Conservation (phyloP, 2,329 filamentous ascomycete species). For the Setomelanomma holmii region DNA sequence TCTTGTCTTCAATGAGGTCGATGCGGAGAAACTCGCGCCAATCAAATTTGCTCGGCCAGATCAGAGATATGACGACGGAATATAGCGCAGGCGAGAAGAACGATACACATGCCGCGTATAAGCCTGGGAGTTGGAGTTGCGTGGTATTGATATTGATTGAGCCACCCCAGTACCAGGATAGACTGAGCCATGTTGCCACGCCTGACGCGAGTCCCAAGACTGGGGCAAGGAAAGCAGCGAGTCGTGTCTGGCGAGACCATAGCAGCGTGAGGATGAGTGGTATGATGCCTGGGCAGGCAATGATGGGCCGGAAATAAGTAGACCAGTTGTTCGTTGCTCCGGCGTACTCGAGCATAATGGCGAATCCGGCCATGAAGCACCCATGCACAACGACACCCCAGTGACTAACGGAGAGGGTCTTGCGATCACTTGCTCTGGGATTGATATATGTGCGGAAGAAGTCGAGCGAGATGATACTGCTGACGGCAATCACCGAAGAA, state of each 20-base stretch:
- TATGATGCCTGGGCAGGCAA: constrained; percentile 82
- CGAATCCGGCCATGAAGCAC: constrained; percentile 76
- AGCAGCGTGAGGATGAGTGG: constrained; percentile 79
- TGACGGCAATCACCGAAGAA: constrained; percentile 67
- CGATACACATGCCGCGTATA: constrained; percentile 78
- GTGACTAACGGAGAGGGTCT: constrained; percentile 80
- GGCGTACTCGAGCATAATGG: constrained; percentile 66
- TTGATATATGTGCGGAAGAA: constrained; percentile 87
- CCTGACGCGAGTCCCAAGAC: constrained; percentile 11
- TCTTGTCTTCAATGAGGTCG: constrained; percentile 15
- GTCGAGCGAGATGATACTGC: constrained; percentile 85
- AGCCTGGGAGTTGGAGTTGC: constrained; percentile 77
- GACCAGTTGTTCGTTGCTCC: constrained; percentile 74
- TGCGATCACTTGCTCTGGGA: constrained; percentile 73
- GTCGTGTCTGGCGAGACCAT: constrained; percentile 79
- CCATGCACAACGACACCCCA: constrained; percentile 74
- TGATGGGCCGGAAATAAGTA: constrained; percentile 86
- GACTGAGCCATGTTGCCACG: constrained; percentile 12
- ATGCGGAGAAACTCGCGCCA: constrained; percentile 17
- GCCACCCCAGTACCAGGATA: constrained; percentile 21
- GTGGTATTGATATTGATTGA: constrained; percentile 47
- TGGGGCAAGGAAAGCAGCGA: constrained; percentile 65
- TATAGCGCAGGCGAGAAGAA: constrained; percentile 76
- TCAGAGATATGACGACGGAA: constrained; percentile 11
- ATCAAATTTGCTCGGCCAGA: constrained; percentile 9